Percentiles rank a stretch among this genome's conserved stretches.
These are phyloP conservation scores for Penicillium polonicum DNA, from an alignment of 2,329 filamentous ascomycete species.

Conservation along the genomic window DNA sequence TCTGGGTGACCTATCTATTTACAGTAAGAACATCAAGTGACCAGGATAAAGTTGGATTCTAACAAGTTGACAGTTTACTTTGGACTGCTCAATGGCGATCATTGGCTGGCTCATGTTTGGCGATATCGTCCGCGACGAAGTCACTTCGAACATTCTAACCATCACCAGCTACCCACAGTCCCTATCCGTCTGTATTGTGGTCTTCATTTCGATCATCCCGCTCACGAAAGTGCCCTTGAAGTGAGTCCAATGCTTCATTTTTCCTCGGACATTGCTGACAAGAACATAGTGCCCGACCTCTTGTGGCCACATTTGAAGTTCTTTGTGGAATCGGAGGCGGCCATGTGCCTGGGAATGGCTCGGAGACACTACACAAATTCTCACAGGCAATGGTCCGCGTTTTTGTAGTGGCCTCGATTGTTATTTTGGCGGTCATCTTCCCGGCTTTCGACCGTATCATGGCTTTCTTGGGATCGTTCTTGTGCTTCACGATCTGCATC, in stretches of 20 bases:
- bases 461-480: constrained; percentile 81
- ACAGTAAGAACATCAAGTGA: constrained; percentile 57
- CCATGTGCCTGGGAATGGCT: constrained; percentile 32
- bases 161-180: constrained; percentile 70
- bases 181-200: constrained; percentile 74
- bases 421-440: constrained; percentile 70
- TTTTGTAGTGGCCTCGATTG: constrained; percentile 66
- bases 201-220: constrained; percentile 88
- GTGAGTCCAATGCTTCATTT: constrained; percentile 33
- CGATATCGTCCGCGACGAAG: constrained; percentile 78
- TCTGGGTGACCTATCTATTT: constrained; percentile 80
- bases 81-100: constrained; percentile 79
- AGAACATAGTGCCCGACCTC: constrained; percentile 65
- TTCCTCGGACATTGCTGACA: constrained; percentile 20
- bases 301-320: constrained; percentile 81
- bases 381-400: constrained; percentile 64
- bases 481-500: constrained; percentile 93
- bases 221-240: constrained; percentile 94
- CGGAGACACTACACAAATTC: constrained; percentile 55
- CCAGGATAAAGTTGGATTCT: constrained; percentile 7
- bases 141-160: constrained; percentile 84
- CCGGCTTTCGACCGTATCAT: constrained; percentile 88
- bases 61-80: constrained; percentile 57
- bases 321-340: constrained; percentile 68
- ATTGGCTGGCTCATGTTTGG: constrained; percentile 94